These are phyloP conservation scores for Clohesyomyces aquaticus DNA, from an alignment of 495 filamentous ascomycete species.

Conservation along the genomic window DNA sequence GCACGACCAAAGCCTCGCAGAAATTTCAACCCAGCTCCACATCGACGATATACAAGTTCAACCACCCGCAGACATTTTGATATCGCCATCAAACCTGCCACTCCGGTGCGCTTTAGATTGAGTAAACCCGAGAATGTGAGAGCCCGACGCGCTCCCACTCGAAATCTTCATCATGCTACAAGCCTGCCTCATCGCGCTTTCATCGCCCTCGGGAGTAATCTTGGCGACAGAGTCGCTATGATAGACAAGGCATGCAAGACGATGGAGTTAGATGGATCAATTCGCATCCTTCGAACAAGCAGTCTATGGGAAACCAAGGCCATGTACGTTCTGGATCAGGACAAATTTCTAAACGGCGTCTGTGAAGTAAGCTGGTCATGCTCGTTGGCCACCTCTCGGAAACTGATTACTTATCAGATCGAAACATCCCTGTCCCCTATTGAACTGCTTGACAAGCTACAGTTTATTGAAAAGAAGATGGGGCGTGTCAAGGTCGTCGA, in stretches of 20 bases:
- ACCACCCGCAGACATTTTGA: not conserved
- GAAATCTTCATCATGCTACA: slow-evolving; percentile 4
- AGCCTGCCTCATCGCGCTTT: slow-evolving; percentile 57
- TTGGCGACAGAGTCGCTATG: slow-evolving; percentile 80
- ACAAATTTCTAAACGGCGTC: slow-evolving; percentile 86
- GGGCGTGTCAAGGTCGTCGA: slow-evolving; percentile 84
- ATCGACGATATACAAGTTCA: too few relatives aligned
- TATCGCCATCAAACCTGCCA: not conserved
- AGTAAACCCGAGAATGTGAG: not conserved
- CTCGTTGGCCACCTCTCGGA: not conserved
- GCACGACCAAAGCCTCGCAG: too few relatives aligned
- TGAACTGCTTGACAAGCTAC: slow-evolving; percentile 74
- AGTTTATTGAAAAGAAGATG: slow-evolving; percentile 76
- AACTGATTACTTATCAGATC: slow-evolving; percentile 58
- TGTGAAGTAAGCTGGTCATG: slow-evolving; percentile 86
- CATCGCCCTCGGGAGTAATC: slow-evolving; percentile 90
- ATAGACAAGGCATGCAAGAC: slow-evolving; percentile 80
- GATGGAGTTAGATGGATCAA: slow-evolving; percentile 66
- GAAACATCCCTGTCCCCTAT: slow-evolving; percentile 77
- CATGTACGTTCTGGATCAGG: slow-evolving; percentile 94
- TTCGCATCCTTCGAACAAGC: slow-evolving; percentile 79
- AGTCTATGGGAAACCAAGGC: slow-evolving; percentile 90
- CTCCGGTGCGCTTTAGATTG: not conserved
- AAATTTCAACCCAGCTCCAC: too few relatives aligned
- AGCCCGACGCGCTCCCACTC: not conserved